Evolutionary conservation across 164 flowering plant species (phyloP), one percentile per base, ranked within the genome.

Genomic region (Berberis vulgaris): DNA sequence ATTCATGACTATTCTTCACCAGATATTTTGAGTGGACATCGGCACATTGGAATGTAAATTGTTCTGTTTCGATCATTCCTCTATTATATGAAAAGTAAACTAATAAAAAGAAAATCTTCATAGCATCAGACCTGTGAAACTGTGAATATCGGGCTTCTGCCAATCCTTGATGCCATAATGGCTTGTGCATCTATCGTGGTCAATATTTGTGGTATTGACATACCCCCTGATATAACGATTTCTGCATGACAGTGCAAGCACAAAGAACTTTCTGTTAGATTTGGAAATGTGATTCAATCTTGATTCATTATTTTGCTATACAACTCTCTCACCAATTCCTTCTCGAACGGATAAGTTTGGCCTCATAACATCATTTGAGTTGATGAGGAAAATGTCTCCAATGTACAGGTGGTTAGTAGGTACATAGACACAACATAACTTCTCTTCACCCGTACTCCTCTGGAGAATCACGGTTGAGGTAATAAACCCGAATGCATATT

Each of bases 201-300:
- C 73, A 77, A 59, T 53, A 74, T 13, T 62, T 77, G 78, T 57
- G 80, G 80, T 45, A 65, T 57, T n/a, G 67, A 65, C 67, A 65
- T 46, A 61, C 67, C 67, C 6, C 67, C 67, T 1, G 80, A 77
- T 49, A 77, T 74, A 26, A 77, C 80, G 6, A 77, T 77, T 63
- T 77, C 78, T 77, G 70, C 65, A 47, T 69, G 44, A 56, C 47
- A 62, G 43, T 62, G 57, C 7, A 70, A 54, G 9, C 58, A 52
- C 58, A 59, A 46, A 58, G 45, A 26, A 5, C 2, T 55, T 44
- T 52, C 41, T 9, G 45, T 56, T 10, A 43, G 10, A 43, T 53
- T 57, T n/a, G 13, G 7, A 3, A 5, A 12, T 39, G 49, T 13
- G 40, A 66, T 7, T 13, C 41, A 49, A 9, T 46, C 50, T 13